Percentiles rank a stretch among this genome's conserved stretches.
These are phyloP conservation scores for Exutisphaerella laricina DNA, from an alignment of 2,329 filamentous ascomycete species.

Conservation along the genomic window DNA sequence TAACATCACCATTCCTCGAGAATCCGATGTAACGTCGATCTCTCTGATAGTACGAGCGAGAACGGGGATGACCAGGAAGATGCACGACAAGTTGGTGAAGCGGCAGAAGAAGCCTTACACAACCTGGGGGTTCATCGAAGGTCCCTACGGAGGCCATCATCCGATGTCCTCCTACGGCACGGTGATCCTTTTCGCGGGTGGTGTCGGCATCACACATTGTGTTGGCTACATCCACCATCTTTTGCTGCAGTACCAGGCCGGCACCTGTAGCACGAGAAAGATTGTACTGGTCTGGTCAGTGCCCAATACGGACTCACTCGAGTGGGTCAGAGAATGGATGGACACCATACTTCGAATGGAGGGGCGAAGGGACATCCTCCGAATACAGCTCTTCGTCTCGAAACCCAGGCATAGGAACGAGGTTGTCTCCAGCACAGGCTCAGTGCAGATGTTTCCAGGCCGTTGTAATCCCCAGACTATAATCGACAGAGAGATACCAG, in stretches of 20 bases:
- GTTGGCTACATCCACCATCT: conserved; percentile 70
- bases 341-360: conserved; percentile 58
- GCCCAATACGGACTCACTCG: conserved; percentile 61
- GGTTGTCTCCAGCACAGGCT: conserved; percentile 51
- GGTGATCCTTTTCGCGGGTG: conserved; percentile 71
- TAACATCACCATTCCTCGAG: conserved; percentile 24
- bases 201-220: conserved; percentile 75
- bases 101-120: conserved; percentile 56
- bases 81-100: conserved; percentile 63
- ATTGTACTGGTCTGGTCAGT: conserved; percentile 74
- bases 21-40: conserved; percentile 45
- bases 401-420: conserved; percentile 52
- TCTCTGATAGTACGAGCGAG: conserved; percentile 68
- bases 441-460: conserved; percentile 58
- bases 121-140: conserved; percentile 65
- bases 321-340: conserved; percentile 63
- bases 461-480: conserved; percentile 52
- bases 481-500: conserved; percentile 51
- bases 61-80: conserved; percentile 64
- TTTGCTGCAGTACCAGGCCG: conserved; percentile 61
- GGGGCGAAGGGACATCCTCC: conserved; percentile 53
- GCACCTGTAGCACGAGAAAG: conserved; percentile 65
- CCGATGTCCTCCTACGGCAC: conserved; percentile 70
- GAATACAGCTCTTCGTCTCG: conserved; percentile 58
- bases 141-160: conserved; percentile 69